Conservation (phyloP, 169 alveolate genomes). For the Hepatocystis sp. region DNA sequence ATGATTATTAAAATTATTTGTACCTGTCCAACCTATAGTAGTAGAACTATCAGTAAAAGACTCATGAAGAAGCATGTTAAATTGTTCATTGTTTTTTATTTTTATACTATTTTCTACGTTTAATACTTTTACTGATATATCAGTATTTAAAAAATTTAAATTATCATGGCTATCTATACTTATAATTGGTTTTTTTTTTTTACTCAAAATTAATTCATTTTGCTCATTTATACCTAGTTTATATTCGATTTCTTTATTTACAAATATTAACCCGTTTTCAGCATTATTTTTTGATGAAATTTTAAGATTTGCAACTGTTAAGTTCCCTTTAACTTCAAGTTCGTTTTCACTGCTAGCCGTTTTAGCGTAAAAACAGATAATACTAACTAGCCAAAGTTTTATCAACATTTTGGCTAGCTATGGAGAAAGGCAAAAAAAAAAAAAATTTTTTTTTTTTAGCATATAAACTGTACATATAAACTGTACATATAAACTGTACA, state of each 20-base stretch:
- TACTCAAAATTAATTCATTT: constrained; percentile 48
- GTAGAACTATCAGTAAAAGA: constrained; percentile 64
- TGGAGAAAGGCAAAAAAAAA: no score
- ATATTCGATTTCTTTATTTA: constrained; percentile 32
- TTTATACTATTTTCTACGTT: constrained; percentile 80
- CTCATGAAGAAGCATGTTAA: constrained; percentile 83
- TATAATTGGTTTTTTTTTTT: constrained; percentile 62
- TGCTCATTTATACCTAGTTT: constrained; percentile 30
- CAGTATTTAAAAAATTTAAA: constrained; percentile 30
- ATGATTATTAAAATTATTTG: constrained; percentile 62
- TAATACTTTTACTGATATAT: constrained; percentile 35
- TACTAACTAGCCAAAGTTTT: neutral
- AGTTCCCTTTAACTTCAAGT: constrained; percentile 22
- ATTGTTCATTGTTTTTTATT: constrained; percentile 80
- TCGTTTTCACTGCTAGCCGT: constrained; percentile 10
- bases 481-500: no score
- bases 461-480: no score
- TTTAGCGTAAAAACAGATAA: neutral
- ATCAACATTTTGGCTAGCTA: neutral
- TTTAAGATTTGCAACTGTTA: constrained; percentile 49
- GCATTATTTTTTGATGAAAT: constrained; percentile 39
- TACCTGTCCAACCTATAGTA: constrained; percentile 86
- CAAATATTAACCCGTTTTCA: constrained; percentile 44
- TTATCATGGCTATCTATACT: constrained; percentile 65
- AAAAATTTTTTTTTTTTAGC: no score